Conservation (phyloP, 192 early-diverging fungal species). For the Coemansia aciculifera region DNA sequence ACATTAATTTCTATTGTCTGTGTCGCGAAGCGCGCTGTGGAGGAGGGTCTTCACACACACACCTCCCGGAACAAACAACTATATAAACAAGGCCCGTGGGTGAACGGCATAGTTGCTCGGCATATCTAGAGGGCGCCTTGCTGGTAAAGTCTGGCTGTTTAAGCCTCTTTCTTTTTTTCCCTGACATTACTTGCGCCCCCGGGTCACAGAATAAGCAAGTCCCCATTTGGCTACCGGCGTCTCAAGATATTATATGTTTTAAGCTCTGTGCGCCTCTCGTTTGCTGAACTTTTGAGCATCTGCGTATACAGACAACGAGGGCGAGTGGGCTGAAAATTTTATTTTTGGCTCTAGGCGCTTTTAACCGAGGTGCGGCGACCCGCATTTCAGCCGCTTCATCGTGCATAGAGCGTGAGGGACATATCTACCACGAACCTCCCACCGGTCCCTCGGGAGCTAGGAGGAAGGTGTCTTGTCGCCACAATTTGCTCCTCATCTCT, state of each 20-base stretch:
- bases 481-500: not conserved
- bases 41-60: slow-evolving; percentile 1
- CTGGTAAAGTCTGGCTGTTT: not conserved
- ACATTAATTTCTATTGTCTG: slow-evolving; percentile 4
- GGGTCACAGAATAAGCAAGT: not conserved
- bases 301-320: not conserved
- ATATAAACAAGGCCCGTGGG: not conserved
- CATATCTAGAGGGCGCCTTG: not conserved
- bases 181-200: not conserved
- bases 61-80: not conserved
- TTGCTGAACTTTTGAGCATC: not conserved
- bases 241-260: not conserved
- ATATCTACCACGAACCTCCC: slow-evolving; percentile 1
- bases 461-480: not conserved
- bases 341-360: not conserved
- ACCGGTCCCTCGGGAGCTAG: not conserved
- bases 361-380: slow-evolving; percentile 5
- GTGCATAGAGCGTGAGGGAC: not conserved
- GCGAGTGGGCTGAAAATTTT: not conserved
- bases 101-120: not conserved
- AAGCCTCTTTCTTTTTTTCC: not conserved
- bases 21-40: not conserved
- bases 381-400: slow-evolving; percentile 2
- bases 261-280: slow-evolving; percentile 6
- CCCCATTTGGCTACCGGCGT: slow-evolving; percentile 5